These are phyloP conservation scores for Monotropa hypopitys DNA, from an alignment of 179 eudicot genomes.

Conservation along the genomic window DNA sequence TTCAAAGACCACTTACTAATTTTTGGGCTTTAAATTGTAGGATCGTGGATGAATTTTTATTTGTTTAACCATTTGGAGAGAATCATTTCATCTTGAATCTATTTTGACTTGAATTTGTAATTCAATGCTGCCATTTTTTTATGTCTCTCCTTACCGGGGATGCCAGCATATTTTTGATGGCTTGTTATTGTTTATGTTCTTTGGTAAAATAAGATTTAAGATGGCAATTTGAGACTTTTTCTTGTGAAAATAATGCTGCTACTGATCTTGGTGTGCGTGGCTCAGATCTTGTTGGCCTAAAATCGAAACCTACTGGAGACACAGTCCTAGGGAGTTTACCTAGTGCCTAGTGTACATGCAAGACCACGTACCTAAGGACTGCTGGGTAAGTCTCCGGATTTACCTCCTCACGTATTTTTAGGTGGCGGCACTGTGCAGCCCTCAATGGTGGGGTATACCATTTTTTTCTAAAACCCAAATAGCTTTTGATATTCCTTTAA, in stretches of 20 bases:
- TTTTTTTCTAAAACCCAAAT: too few species aligned
- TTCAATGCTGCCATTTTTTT: not conserved
- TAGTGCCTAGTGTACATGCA: too few species aligned
- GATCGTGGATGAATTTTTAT: not conserved
- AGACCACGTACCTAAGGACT: too few species aligned
- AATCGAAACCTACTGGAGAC: too few species aligned
- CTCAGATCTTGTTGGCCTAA: too few species aligned
- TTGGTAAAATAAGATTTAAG: not conserved
- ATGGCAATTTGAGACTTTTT: not conserved
- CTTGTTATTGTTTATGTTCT: not conserved
- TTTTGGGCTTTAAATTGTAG: constrained; percentile 3
- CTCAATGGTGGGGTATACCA: too few species aligned
- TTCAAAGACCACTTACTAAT: constrained; percentile 6
- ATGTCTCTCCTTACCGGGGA: not conserved
- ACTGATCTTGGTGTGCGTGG: too few species aligned
- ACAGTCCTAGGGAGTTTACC: too few species aligned
- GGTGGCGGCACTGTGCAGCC: too few species aligned
- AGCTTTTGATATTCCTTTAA: too few species aligned
- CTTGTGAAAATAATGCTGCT: not conserved
- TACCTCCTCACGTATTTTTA: too few species aligned
- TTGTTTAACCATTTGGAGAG: constrained; percentile 9
- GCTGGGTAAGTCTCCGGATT: too few species aligned
- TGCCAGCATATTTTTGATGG: not conserved
- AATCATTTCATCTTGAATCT: not conserved
- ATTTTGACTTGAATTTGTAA: not conserved